Evolutionary conservation across 495 filamentous ascomycete species (phyloP), one percentile per base, ranked within the genome.

Genomic region (Chaetomium cochliodes): DNA sequence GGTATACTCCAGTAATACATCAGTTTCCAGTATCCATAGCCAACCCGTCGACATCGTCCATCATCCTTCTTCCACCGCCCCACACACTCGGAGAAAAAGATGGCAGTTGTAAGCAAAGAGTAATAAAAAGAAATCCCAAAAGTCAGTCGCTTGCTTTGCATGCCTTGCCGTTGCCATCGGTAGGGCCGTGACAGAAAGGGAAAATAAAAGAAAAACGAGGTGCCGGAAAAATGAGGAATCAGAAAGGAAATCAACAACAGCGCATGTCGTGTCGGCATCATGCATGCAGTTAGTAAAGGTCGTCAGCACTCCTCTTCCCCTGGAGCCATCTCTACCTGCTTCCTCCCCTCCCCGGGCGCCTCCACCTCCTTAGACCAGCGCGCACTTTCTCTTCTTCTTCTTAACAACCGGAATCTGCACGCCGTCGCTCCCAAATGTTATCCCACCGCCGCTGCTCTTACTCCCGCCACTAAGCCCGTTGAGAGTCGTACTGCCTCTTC

Each of bases 341-440:
- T 63, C 62, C 61, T 60, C 26, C 65, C 41, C 60, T 55, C 60
- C 30, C 58, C 61, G 15, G 16, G 5, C 3, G 11, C 20, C 46
- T 37, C 30, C 50, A 37, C 11, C 50, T 20, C 12, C 56, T 44
- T 46, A 68, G 20, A 73, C 64, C 58, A 73, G 52, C 47, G 50
- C 53, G 55, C 73, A 76, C 67, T 69, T 72, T 62, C 72, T 90
- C 85, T 91, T 94, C 82, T 85, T 86, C 78, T 78, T 82, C 70
- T 80, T 79, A 73, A 71, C 66, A 74, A 70, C 65, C 62, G 77
- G 72, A 58, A 78, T 71, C 42, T 56, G 39, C 54, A 61, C 62
- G 41, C 68, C 71, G 26, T 60, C 62, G 65, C 65, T 71, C 60
- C 65, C 59, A 33, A 59, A 72, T n/a, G 64, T 61, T 49, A 69